Evolutionary conservation across 2,329 filamentous ascomycete species (phyloP), one percentile per base, ranked within the genome.

Genomic region (Calonectria henricotiae): DNA sequence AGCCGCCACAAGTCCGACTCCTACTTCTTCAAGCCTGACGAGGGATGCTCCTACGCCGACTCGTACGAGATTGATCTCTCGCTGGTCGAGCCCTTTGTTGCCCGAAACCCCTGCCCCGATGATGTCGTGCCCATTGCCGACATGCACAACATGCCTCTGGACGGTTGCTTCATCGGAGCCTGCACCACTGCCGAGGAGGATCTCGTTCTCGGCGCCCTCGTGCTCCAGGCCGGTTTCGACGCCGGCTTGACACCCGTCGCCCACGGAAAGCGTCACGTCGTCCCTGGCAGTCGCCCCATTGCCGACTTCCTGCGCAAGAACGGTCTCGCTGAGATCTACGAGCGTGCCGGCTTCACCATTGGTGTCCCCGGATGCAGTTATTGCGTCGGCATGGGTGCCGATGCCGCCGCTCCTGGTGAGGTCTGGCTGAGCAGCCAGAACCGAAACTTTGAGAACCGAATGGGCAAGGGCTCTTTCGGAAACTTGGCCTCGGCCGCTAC

Each of bases 171-270:
- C 72, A 85, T 86, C 32, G 84, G 84, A 2, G 84, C 84, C 5
- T 86, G 84, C 66, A 86, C 84, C 1, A 85, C 84, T 0, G 77
- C 83, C 0, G 82, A 84, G 67, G 84, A 85, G 73, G 84, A 86
- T 67, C 73, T 85, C 0, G 80, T 85, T 13, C 73, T 85, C 1
- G 83, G 73, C 0, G 83, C 80, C 1, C 73, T 85, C 1, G 82
- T 85, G 1, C 76, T 86, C 2, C 79, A 83, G 51, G 76, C 76
- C 17, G 84, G 82, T 0, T 68, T 85, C 11, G 74, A 79, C 43
- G 74, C 70, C n/a, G 80, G 80, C 2, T 54, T 80, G 55, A 73
- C 65, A 43, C 80, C 81, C 2, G 61, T 77, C 4, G 41, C 65
- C 1, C 69, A 76, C 5, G 84, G 84, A 1, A 83, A 82, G 54